These are phyloP conservation scores for Alternaria hordeiaustralica DNA, from an alignment of 2,329 filamentous ascomycete genomes.

Conservation along the genomic window DNA sequence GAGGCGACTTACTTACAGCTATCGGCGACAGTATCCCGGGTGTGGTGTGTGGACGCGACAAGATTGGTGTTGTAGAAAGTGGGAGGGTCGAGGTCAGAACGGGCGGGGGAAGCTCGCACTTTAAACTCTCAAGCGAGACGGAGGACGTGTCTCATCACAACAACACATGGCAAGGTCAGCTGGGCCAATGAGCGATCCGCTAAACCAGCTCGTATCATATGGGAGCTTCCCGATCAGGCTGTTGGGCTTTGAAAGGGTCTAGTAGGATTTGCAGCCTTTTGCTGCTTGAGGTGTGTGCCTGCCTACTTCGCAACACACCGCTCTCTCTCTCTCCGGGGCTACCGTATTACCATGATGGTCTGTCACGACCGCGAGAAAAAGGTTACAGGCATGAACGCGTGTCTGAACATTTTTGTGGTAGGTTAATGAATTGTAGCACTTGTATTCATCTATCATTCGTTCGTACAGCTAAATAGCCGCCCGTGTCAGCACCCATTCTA, in stretches of 20 bases:
- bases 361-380: background rate
- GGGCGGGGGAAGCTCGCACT: conserved; percentile 10
- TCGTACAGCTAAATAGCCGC: conserved; percentile 5
- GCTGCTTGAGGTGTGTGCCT: background rate
- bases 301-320: background rate
- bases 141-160: conserved; percentile 22
- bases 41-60: conserved; percentile 15
- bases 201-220: background rate
- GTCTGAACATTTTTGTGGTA: background rate
- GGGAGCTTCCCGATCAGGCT: background rate
- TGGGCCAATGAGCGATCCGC: conserved; percentile 13
- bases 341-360: background rate
- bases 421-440: background rate
- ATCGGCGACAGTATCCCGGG: background rate
- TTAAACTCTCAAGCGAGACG: conserved; percentile 8
- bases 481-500: conserved; percentile 1
- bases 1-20: conserved; percentile 20
- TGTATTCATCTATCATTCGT: conserved; percentile 15
- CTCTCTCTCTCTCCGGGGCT: background rate
- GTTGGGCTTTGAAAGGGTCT: background rate
- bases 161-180: conserved; percentile 19
- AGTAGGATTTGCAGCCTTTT: background rate
- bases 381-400: background rate
- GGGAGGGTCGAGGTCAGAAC: conserved; percentile 11
- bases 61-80: conserved; percentile 16